Conservation (phyloP, 306 rosid genomes). For the Pterocarpus macrocarpus region DNA sequence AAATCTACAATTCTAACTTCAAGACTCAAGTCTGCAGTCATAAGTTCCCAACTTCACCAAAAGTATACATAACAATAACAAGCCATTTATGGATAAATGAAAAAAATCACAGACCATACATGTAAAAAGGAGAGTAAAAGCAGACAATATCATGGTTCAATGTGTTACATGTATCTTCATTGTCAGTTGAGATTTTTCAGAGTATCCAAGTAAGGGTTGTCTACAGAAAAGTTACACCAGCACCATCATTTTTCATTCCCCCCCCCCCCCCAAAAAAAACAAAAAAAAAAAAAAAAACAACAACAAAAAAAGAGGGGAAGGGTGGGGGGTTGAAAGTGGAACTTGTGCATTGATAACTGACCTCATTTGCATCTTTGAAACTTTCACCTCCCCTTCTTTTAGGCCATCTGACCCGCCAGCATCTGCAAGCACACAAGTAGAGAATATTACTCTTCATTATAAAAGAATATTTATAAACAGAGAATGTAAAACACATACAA, state of each 20-base stretch:
- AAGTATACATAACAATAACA: conserved; percentile 26
- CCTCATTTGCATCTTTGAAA: conserved; percentile 99
- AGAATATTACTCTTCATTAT: conserved; percentile 22
- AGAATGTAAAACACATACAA: conserved; percentile 15
- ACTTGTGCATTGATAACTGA: conserved; percentile 39
- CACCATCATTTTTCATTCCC: not conserved
- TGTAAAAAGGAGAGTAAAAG: conserved; percentile 31
- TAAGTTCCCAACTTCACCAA: not conserved
- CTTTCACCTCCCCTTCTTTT: conserved; percentile 59
- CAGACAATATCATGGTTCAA: conserved; percentile 3
- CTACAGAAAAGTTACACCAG: conserved; percentile 17
- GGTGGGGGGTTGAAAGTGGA: not conserved
- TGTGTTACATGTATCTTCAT: conserved; percentile 19
- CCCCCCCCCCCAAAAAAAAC: too few species aligned
- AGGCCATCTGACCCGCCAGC: conserved; percentile 98
- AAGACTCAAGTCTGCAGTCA: not conserved
- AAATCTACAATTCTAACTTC: conserved; percentile 22
- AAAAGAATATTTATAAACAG: not conserved
- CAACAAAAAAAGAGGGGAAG: not conserved
- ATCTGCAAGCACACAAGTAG: conserved; percentile 60
- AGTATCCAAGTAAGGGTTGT: conserved; percentile 16
- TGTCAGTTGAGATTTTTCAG: conserved; percentile 20
- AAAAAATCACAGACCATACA: conserved; percentile 34
- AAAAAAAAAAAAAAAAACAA: too few species aligned
- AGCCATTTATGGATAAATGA: conserved; percentile 16